Percentiles rank a stretch among this genome's conserved stretches.
Conservation (phyloP, 306 rosid species). For the Delonix regia region DNA sequence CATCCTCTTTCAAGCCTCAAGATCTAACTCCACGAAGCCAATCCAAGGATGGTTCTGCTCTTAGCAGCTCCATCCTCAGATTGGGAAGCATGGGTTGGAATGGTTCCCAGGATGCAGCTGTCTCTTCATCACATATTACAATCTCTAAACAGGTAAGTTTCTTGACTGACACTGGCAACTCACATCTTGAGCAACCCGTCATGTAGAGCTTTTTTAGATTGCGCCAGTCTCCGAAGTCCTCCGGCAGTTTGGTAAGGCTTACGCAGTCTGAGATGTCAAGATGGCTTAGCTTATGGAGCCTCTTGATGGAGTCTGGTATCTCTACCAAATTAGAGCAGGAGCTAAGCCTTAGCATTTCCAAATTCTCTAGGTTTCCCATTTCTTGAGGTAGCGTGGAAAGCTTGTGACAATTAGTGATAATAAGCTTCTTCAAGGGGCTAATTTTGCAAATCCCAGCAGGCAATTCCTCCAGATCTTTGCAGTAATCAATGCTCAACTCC, state of each 20-base stretch:
- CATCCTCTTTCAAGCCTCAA: neutral
- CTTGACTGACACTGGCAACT: conserved; percentile 17
- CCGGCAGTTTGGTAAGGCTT: conserved; percentile 36
- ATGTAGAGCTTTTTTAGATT: conserved; percentile 35
- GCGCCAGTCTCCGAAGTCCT: conserved; percentile 33
- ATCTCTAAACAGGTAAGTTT: conserved; percentile 6
- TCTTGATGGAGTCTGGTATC: conserved; percentile 38
- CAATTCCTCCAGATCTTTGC: conserved; percentile 41
- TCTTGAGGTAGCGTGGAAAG: conserved; percentile 37
- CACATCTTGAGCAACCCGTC: conserved; percentile 33
- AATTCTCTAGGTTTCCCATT: conserved; percentile 35
- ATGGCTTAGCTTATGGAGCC: conserved; percentile 23
- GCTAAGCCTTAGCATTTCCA: conserved; percentile 43
- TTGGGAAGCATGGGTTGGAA: conserved; percentile 14
- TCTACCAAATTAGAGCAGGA: conserved; percentile 39
- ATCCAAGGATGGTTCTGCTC: conserved; percentile 31
- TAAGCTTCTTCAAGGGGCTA: conserved; percentile 33
- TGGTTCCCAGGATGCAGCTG: conserved; percentile 38
- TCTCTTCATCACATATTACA: conserved; percentile 44
- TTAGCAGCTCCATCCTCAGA: conserved; percentile 15
- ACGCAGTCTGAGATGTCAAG: conserved; percentile 44
- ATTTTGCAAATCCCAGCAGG: conserved; percentile 40
- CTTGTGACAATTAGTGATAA: conserved; percentile 47
- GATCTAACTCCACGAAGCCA: conserved; percentile 36
- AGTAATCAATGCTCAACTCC: conserved; percentile 47